Evolutionary conservation across 441 rosid genomes (phyloP), one percentile per base, ranked within the genome.

Genomic region (Biscutella laevigata): DNA sequence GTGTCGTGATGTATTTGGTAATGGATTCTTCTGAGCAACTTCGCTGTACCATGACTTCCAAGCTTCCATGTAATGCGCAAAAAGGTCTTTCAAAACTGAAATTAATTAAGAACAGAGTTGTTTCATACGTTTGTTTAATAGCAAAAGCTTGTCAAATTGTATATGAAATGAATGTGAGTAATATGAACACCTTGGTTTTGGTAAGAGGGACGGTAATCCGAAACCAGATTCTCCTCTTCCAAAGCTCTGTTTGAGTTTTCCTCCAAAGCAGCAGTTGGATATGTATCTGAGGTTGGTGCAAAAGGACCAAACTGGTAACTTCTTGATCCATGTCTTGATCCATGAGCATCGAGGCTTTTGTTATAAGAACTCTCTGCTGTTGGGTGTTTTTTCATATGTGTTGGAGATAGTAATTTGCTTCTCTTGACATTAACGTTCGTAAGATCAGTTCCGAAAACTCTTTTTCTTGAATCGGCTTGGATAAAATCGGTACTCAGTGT

Each of bases 11-110:
- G 60, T 67, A 53, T 69, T 59, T 9, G 67, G 68, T 49, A 58
- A 30, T 15, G 82, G 75, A 59, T 77, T 74, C 76, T 72, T 74
- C 67, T 60, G 82, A 5, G 79, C 81, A 34, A 84, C 82, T 77
- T 86, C 86, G 4, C 79, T 69, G 71, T 71, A 84, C 96, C 96
- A 90, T 62, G 86, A 74, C 52, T 77, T 72, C 96, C 95, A 90
- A 26, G 96, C 98, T 47, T 87, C 95, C 83, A 73, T 67, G 72
- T 84, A 87, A 77, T 90, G 96, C 24, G 74, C 62, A 67, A 90
- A 90, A 9, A 90, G 88, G 21, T 87, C 98, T 71, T 63, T 80
- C 70, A 84, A 62, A 42, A 88, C 98, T 90, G 86, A 58, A 69
- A 67, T 41, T 17, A 66, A 26, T 55, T 68, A 26, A 54, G 33